Base-by-base conservation (phyloP, 257 asterid genomes). In the Petunia secreta region DNA sequence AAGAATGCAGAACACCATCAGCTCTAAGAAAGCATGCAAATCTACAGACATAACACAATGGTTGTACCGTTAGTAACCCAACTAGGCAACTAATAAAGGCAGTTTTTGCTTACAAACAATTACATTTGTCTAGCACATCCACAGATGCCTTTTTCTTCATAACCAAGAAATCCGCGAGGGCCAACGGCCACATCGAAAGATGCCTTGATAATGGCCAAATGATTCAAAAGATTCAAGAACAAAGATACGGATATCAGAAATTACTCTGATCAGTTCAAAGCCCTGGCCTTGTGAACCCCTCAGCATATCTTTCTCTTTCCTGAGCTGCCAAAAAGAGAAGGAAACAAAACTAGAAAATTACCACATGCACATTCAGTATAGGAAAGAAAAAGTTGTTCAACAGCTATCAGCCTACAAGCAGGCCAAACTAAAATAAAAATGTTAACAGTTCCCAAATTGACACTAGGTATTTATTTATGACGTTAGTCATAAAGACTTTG, bases 201-300 rank as follows among this genome's bases (percentile, higher is more conserved):
- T 69, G 59, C 34, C 25, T 46, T 9, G 43, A 69, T 46, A 46
- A 69, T 25, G 40, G 10, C 16, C 41, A 46, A 69, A 9, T 6
- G 58, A 46, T 48, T 44, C 59, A 10, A 71, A 25, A 71, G 60
- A 46, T n/a, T 68, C 40, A 68, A 25, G 2, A 71, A 71, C 40
- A 71, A 71, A 71, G 60, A 25, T 48, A 48, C 46, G 75, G 59
- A 82, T 79, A 63, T 79, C 60, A 74, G 58, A 79, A 71, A 75
- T 79, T 87, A 95, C 98, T 81, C 88, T 89, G 87, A 95, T 91
- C 78, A 93, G 88, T 52, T 93, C 92, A 69, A 93, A 89, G 87
- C 97, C 89, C 87, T 89, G 83, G 74, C 89, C 87, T 82, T 91
- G 92, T 14, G 98, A 89, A 82, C 87, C 95, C 85, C 86, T 88